A percentile compares a stretch with the other conserved stretches of the same genome.
Conservation (phyloP, 208 protist species). For the Trypanosomatidae sp. region DNA sequence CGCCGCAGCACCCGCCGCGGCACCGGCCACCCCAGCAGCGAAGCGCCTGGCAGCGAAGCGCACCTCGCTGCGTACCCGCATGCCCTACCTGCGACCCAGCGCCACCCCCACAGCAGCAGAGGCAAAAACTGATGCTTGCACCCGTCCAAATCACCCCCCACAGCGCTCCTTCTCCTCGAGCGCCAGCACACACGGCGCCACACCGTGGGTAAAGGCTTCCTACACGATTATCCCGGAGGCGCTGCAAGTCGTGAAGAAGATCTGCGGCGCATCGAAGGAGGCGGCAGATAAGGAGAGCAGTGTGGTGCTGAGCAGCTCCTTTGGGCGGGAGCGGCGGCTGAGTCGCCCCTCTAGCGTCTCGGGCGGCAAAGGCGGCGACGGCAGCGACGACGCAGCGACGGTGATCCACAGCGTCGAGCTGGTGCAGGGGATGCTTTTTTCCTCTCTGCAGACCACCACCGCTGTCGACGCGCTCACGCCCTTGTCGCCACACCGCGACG, state of each 20-base stretch:
- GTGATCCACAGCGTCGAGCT: slow-evolving; percentile 19
- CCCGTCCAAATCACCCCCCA: too few species aligned
- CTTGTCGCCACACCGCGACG: slow-evolving; percentile 8
- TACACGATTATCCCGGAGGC: slow-evolving; percentile 17
- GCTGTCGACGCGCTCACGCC: background rate
- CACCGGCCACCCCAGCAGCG: too few species aligned
- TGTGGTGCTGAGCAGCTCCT: too few species aligned
- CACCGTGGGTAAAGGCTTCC: background rate
- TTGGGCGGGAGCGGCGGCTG: slow-evolving; percentile 20
- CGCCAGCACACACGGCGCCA: background rate
- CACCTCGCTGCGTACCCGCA: too few species aligned
- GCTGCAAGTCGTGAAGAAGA: slow-evolving; percentile 20
- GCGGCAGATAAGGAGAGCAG: background rate
- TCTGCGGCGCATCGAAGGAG: slow-evolving; percentile 11
- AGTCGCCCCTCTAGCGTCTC: background rate
- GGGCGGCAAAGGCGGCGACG: too few species aligned
- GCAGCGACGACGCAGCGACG: slow-evolving; percentile 12
- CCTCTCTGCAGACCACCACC: slow-evolving; percentile 18
- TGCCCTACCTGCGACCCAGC: too few species aligned
- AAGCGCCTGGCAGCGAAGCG: too few species aligned
- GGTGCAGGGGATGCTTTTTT: slow-evolving; percentile 26
- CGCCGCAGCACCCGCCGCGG: too few species aligned
- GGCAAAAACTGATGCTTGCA: too few species aligned
- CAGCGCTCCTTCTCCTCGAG: background rate
- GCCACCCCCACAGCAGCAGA: too few species aligned